Evolutionary conservation across 495 filamentous ascomycete genomes (phyloP).

Genomic region (Annulohypoxylon bovei): DNA sequence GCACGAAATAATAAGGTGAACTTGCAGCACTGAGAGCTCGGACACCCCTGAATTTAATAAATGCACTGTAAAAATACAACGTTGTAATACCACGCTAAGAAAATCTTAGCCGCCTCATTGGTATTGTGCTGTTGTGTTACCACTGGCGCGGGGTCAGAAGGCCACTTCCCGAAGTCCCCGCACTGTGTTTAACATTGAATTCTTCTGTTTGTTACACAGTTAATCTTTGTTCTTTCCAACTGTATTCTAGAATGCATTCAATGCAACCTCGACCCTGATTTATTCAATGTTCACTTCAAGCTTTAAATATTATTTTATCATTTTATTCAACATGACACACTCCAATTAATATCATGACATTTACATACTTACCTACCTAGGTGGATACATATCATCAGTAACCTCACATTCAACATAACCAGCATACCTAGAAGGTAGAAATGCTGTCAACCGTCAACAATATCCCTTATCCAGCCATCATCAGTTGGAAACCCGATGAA

Average conservation of each 20-base stretch:
- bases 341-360: not conserved
- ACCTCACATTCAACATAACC: slow-evolving; percentile 1
- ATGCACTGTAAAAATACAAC: slow-evolving; percentile 35
- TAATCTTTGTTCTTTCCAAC: not conserved
- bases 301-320: not conserved
- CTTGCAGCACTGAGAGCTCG: slow-evolving; percentile 3
- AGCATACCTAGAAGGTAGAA: not conserved
- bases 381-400: not conserved
- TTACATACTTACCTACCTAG: too few relatives aligned
- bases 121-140: slow-evolving; percentile 21
- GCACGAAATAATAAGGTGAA: slow-evolving; percentile 27
- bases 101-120: slow-evolving; percentile 29
- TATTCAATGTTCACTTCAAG: not conserved
- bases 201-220: slow-evolving; percentile 14
- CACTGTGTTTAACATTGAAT: slow-evolving; percentile 14
- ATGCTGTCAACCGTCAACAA: not conserved
- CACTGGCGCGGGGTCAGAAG: slow-evolving; percentile 26
- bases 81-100: slow-evolving; percentile 30
- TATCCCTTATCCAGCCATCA: not conserved
- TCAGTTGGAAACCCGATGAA: not conserved
- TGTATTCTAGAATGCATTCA: slow-evolving; percentile 38
- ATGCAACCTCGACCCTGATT: slow-evolving; percentile 20
- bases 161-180: not conserved
- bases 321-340: slow-evolving; percentile 7
- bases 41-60: slow-evolving; percentile 43